These are phyloP conservation scores for Raffaelea ambrosiae DNA, from an alignment of 2,329 filamentous ascomycete species.

Conservation along the genomic window DNA sequence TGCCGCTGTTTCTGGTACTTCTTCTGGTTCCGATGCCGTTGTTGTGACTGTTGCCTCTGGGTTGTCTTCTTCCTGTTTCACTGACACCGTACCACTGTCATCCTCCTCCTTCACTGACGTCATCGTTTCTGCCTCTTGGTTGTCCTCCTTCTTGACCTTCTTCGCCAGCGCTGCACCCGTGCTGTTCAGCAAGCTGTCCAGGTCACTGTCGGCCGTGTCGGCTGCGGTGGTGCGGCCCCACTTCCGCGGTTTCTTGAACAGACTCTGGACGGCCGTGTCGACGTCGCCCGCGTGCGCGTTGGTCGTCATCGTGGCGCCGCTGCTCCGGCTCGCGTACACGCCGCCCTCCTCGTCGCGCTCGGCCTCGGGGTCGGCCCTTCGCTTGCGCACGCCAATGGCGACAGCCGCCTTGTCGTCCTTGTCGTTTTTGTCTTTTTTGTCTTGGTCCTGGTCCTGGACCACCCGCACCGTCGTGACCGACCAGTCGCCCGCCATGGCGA, in stretches of 20 bases:
- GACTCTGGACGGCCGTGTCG: slow-evolving; percentile 46
- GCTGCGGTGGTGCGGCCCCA: slow-evolving; percentile 45
- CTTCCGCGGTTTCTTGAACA: slow-evolving; percentile 50
- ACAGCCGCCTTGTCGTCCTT: slow-evolving; percentile 19
- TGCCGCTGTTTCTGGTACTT: background rate
- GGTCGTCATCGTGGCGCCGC: background rate
- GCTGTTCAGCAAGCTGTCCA: slow-evolving; percentile 51
- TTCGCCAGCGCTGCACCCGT: too few relatives aligned
- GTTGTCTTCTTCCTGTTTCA: slow-evolving; percentile 11
- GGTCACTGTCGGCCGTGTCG: slow-evolving; percentile 39
- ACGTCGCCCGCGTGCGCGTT: too few relatives aligned
- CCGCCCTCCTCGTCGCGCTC: slow-evolving; percentile 40
- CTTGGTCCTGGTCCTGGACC: slow-evolving; percentile 33
- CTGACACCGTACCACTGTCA: slow-evolving; percentile 20
- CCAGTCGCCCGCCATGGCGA: slow-evolving; percentile 90
- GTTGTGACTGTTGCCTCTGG: background rate
- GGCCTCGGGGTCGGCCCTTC: slow-evolving; percentile 22
- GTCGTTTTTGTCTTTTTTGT: slow-evolving; percentile 20
- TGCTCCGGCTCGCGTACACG: background rate
- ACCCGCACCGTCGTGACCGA: slow-evolving; percentile 59
- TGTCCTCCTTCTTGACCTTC: slow-evolving; percentile 21
- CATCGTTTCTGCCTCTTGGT: too few relatives aligned
- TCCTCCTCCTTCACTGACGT: slow-evolving; percentile 27
- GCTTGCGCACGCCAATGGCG: slow-evolving; percentile 11
- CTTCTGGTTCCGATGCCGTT: background rate